These are phyloP conservation scores for Rheum nobile DNA, from an alignment of 148 eudicot species.

Conservation along the genomic window DNA sequence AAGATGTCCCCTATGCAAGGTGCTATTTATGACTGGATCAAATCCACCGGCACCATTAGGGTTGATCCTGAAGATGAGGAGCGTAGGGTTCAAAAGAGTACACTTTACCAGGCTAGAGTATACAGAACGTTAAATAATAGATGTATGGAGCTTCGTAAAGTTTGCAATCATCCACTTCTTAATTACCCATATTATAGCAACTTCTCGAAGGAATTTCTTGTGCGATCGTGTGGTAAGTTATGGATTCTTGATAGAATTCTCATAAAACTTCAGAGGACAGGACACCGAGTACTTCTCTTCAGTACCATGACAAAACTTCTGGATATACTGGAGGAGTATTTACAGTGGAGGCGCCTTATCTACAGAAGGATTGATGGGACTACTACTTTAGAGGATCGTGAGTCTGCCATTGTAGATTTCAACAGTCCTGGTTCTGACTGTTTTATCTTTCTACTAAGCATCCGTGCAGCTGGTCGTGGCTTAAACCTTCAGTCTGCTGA, in stretches of 20 bases:
- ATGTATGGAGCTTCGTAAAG: conserved; percentile 96
- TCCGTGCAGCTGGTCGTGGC: conserved; percentile 98
- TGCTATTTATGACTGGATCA: conserved; percentile 91
- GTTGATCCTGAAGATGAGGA: conserved; percentile 96
- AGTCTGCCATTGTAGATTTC: conserved; percentile 90
- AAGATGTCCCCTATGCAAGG: conserved; percentile 94
- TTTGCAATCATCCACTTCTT: conserved; percentile 94
- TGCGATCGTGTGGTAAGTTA: conserved; percentile 92
- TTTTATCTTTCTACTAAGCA: conserved; percentile 94
- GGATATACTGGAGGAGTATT: conserved; percentile 87
- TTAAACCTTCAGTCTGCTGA: conserved; percentile 96
- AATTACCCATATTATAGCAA: conserved; percentile 79
- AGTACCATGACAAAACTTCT: conserved; percentile 98
- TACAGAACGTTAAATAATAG: conserved; percentile 67
- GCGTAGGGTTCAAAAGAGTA: conserved; percentile 51
- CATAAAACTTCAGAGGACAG: conserved; percentile 87
- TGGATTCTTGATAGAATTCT: conserved; percentile 89
- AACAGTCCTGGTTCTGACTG: conserved; percentile 69
- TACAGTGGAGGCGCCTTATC: conserved; percentile 90
- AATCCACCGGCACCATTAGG: conserved; percentile 85
- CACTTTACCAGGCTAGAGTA: conserved; percentile 60
- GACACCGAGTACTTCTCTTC: conserved; percentile 92
- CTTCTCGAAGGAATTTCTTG: conserved; percentile 84
- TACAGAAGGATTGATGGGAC: conserved; percentile 93
- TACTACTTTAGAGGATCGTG: conserved; percentile 93